These are phyloP conservation scores for Colletotrichum camelliae DNA, from an alignment of 2,329 filamentous ascomycete species.

Conservation along the genomic window DNA sequence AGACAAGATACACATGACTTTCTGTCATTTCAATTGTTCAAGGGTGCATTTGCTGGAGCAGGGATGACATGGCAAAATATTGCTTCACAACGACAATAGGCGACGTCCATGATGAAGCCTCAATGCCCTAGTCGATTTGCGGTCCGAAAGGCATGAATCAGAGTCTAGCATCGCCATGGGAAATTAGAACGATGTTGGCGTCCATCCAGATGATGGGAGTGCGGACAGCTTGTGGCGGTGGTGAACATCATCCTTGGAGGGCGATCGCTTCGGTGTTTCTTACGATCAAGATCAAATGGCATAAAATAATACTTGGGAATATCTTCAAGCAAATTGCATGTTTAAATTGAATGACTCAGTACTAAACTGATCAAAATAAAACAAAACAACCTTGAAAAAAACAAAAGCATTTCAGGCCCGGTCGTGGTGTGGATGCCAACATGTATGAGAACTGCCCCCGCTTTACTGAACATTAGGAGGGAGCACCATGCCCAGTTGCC, in stretches of 20 bases:
- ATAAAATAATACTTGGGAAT: no score
- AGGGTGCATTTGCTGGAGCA: fast-evolving
- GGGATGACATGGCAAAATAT: fast-evolving
- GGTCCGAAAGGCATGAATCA: no score
- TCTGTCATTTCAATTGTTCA: fast-evolving
- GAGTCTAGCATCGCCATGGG: no score
- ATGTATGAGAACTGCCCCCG: background rate
- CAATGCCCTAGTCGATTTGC: no score
- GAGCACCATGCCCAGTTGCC: background rate
- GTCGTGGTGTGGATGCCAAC: background rate
- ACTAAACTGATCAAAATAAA: background rate
- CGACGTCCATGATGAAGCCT: background rate
- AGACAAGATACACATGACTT: fast-evolving
- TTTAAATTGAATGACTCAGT: background rate
- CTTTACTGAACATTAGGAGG: background rate
- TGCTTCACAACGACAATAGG: background rate
- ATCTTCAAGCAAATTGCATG: fast-evolving
- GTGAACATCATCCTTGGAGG: background rate
- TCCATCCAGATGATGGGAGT: no score
- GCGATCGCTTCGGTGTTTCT: background rate
- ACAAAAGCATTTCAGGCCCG: background rate
- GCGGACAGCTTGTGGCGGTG: no score
- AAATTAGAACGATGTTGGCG: no score
- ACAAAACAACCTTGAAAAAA: no score
- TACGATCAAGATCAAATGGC: background rate